These are phyloP conservation scores for Aspergillus viridinutans DNA, from an alignment of 2,329 filamentous ascomycete species.

Conservation along the genomic window DNA sequence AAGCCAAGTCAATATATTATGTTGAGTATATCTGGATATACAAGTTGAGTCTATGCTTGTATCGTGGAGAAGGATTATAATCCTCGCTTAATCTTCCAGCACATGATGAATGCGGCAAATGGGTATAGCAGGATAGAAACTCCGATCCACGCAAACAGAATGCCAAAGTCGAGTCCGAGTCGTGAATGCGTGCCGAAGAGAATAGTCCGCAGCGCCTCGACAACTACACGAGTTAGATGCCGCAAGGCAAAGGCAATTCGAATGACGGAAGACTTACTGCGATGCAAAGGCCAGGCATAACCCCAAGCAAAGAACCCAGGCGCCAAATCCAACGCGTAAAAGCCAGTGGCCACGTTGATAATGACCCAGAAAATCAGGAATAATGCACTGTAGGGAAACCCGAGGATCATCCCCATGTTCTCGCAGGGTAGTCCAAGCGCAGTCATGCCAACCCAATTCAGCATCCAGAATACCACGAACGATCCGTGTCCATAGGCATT, in stretches of 20 bases:
- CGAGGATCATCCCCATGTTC: conserved; percentile 61
- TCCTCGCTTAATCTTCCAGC: conserved; percentile 29
- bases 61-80: background rate
- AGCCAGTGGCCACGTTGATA: conserved; percentile 58
- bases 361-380: conserved; percentile 68
- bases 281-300: conserved; percentile 61
- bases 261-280: conserved; percentile 38
- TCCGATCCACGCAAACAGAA: conserved; percentile 54
- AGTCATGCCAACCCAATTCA: conserved; percentile 61
- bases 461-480: conserved; percentile 61
- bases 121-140: conserved; percentile 26
- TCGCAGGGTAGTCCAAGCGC: conserved; percentile 61
- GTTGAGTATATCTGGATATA: background rate
- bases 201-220: conserved; percentile 57
- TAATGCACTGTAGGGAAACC: conserved; percentile 56
- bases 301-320: conserved; percentile 59
- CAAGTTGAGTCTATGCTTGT: background rate
- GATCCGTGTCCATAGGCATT: conserved; percentile 55
- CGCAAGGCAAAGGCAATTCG: background rate
- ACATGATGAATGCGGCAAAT: conserved; percentile 27
- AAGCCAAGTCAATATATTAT: background rate
- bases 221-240: conserved; percentile 39
- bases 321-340: conserved; percentile 57
- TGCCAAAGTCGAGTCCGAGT: conserved; percentile 58
- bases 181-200: conserved; percentile 57